A percentile compares a stretch with the other conserved stretches of the same genome.
Conservation (phyloP, 2,329 filamentous ascomycete genomes). For the Sporothrix brunneoviolacea region DNA sequence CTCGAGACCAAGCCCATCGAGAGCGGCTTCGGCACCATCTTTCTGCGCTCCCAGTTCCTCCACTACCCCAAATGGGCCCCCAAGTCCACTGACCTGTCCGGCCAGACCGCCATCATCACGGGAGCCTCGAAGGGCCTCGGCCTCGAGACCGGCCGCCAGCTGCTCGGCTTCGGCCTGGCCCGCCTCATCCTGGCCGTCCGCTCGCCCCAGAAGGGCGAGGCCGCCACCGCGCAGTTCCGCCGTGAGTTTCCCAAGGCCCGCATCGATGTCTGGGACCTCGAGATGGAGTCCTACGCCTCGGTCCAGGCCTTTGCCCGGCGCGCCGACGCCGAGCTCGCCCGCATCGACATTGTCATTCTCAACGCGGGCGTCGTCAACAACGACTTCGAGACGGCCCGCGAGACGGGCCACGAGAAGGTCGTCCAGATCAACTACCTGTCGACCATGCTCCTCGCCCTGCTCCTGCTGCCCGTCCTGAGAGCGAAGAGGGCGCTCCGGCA, state of each 20-base stretch:
- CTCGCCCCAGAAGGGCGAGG: constrained; percentile 20
- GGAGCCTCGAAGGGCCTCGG: constrained; percentile 21
- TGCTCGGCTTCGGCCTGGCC: constrained; percentile 24
- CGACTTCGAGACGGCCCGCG: neutral
- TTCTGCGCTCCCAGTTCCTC: neutral
- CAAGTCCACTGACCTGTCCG: constrained; percentile 3
- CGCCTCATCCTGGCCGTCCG: constrained; percentile 35
- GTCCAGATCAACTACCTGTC: constrained; percentile 31
- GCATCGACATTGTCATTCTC: constrained; percentile 6
- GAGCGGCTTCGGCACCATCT: neutral
- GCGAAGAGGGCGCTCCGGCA: constrained; percentile 10
- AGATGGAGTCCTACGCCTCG: constrained; percentile 29
- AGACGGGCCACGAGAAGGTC: constrained; percentile 25
- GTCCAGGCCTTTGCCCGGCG: constrained; percentile 27
- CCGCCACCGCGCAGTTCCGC: neutral
- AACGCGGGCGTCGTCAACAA: constrained; percentile 7
- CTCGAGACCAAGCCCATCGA: neutral
- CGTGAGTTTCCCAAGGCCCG: neutral
- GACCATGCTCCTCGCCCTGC: constrained; percentile 23
- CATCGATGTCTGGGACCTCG: constrained; percentile 33
- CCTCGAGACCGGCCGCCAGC: constrained; percentile 19
- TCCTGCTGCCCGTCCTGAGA: constrained; percentile 23
- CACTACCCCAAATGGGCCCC: neutral
- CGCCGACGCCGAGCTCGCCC: neutral
- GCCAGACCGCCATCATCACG: constrained; percentile 23